phyloP scores from a whole-genome alignment of 352 stramenopile species.

The Pythium rishiriense region DNA sequence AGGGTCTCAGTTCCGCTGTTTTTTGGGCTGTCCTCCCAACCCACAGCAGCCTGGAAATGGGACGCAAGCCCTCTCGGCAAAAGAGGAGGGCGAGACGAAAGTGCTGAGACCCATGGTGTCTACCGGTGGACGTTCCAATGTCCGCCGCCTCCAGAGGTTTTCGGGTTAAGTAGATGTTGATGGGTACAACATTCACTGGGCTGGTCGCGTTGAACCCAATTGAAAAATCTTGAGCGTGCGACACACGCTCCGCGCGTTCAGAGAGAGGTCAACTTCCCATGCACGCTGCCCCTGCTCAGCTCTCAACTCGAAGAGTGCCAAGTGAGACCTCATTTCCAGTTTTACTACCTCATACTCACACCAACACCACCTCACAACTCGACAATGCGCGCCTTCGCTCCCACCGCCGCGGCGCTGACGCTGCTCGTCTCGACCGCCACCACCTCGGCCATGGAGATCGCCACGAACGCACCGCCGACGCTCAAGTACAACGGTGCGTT shows the following conservation, averaged over 20 bases:
- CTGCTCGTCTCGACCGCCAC: not conserved
- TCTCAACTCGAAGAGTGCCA: no score
- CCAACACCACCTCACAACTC: not conserved
- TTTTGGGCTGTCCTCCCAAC: no score
- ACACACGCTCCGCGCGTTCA: not conserved
- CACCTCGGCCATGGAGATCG: not conserved
- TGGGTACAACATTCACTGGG: not conserved
- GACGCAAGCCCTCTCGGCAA: no score
- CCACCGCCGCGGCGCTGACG: not conserved
- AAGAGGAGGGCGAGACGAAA: no score
- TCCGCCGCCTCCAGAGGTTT: not conserved
- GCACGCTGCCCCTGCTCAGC: no score
- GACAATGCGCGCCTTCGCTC: not conserved
- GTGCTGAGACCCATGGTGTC: no score
- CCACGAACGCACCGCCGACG: not conserved
- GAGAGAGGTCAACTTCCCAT: no score
- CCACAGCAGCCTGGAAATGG: no score
- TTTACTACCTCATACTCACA: not conserved
- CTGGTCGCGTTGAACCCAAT: not conserved
- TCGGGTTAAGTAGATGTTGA: not conserved
- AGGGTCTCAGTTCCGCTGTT: no score
- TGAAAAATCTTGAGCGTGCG: not conserved
- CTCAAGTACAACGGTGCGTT: slow-evolving; percentile 7
- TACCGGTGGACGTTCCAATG: slow-evolving; percentile 8
- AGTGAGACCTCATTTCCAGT: not conserved